Base-by-base conservation (phyloP, 768 basidiomycete species). In the Rhodotorula toruloides region DNA sequence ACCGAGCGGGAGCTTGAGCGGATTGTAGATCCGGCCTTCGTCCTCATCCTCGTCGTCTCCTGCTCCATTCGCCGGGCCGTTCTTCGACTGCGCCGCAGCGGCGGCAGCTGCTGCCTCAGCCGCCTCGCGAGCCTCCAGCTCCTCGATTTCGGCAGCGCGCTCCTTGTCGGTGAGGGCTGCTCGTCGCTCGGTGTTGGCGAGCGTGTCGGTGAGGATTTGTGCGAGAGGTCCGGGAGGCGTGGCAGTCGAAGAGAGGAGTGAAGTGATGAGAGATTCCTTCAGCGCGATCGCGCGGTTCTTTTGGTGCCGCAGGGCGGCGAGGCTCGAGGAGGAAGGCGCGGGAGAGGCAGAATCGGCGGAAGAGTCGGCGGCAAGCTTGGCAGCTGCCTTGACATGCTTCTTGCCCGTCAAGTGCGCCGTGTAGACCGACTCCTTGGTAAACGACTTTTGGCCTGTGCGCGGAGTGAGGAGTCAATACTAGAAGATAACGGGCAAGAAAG, bases 91-190 rank as follows among this genome's bases (percentile, higher is more conserved):
- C 12, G 34, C 59, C 25, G 65, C 68, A 32, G 67, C 70, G 16
- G 76, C 74, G 1, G 75, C 76, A 5, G 74, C 74, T 7, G 74
- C 77, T 0, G 73, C 72, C 27, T 74, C 73, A 14, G 71, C 71
- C 17, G 75, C 73, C 25, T 78, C 76, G 25, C 78, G 72, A 31
- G 75, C 77, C 44, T 79, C 79, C 17, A 74, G 66, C 65, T 97
- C 93, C 43, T 89, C 77, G 76, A 93, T 87, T 78, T 99, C 96
- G 32, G 76, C 75, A 56, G 79, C 78, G 74, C 96, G 88, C 79
- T 99, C 96, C 62, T 89, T 85, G n/a, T 94, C 90, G 3, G 96
- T 99, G 54, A 99, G 83, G 22, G 96, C 96, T 79, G 94, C 91
- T 54, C 91, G 84, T 52, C 96, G 88, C 77, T 98, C 96, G 43